Conservation (phyloP, 2,329 filamentous ascomycete genomes). For the Xylaria polymorpha region DNA sequence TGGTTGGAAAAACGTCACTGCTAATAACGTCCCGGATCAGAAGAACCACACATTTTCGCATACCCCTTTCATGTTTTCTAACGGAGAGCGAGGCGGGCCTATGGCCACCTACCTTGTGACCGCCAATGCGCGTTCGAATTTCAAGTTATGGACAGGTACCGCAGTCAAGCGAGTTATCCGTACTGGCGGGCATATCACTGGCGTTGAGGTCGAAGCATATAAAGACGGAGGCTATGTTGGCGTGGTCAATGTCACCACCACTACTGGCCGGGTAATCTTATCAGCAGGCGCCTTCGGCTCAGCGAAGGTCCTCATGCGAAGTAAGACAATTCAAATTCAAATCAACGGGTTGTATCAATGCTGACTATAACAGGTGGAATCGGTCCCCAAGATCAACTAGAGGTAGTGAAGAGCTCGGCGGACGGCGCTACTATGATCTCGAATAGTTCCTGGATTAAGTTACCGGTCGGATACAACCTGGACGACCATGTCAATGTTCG, state of each 20-base stretch:
- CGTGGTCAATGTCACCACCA: conserved; percentile 68
- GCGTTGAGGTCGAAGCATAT: conserved; percentile 73
- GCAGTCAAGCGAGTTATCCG: conserved; percentile 75
- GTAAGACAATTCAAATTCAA: conserved; percentile 50
- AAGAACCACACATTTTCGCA: conserved; percentile 75
- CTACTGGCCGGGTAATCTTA: conserved; percentile 73
- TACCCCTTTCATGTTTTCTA: conserved; percentile 74
- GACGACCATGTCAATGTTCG: conserved; percentile 64
- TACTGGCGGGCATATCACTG: conserved; percentile 69
- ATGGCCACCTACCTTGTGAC: conserved; percentile 77
- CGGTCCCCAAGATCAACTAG: conserved; percentile 70
- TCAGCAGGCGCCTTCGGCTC: conserved; percentile 77
- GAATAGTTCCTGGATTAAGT: conserved; percentile 64
- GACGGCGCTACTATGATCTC: conserved; percentile 65
- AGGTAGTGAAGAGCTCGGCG: conserved; percentile 60
- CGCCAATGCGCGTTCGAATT: conserved; percentile 70
- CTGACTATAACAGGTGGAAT: conserved; percentile 60
- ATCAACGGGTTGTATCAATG: neutral
- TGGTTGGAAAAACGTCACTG: conserved; percentile 72
- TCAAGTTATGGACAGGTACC: conserved; percentile 74
- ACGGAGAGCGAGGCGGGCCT: conserved; percentile 75
- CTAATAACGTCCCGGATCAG: conserved; percentile 67
- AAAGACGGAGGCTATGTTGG: conserved; percentile 66
- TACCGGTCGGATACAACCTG: conserved; percentile 69
- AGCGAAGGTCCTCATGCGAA: conserved; percentile 74